A percentile compares a stretch with the other conserved stretches of the same genome.
Evolutionary conservation across 148 eudicot genomes (phyloP).

Genomic region (Fagopyrum tataricum): DNA sequence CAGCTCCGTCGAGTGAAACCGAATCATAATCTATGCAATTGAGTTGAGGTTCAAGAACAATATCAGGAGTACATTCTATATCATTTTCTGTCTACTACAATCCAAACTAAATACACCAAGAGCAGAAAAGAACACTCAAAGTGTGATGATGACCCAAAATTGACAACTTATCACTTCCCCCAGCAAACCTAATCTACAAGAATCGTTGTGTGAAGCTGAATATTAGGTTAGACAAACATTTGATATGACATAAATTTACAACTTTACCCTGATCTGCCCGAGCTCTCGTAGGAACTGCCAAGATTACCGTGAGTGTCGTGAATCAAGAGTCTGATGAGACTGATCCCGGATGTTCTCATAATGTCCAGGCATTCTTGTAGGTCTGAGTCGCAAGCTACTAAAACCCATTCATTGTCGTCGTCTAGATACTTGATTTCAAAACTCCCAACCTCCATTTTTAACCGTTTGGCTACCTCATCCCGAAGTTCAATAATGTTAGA

Average conservation of each 20-base stretch:
- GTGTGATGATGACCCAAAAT: conserved; percentile 8
- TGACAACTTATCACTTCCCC: conserved; percentile 6
- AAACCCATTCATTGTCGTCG: conserved; percentile 81
- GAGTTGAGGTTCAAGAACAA: neutral
- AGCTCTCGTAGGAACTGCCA: conserved; percentile 66
- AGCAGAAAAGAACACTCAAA: neutral
- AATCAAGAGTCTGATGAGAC: conserved; percentile 44
- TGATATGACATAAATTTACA: conserved; percentile 1
- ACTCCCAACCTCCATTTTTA: conserved; percentile 63
- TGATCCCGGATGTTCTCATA: conserved; percentile 51
- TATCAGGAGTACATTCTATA: too few species aligned
- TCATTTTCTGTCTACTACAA: too few species aligned
- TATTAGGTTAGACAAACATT: neutral
- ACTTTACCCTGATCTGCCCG: conserved; percentile 18
- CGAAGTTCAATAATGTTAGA: conserved; percentile 45
- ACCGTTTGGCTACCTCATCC: conserved; percentile 71
- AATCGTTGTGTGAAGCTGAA: neutral
- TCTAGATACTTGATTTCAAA: conserved; percentile 81
- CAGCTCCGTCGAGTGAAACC: neutral
- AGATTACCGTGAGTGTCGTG: conserved; percentile 41
- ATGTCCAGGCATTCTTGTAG: conserved; percentile 64
- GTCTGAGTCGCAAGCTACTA: conserved; percentile 65
- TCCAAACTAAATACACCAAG: conserved; percentile 1
- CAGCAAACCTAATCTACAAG: conserved; percentile 11
- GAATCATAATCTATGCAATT: neutral